Evolutionary conservation across 2,329 filamentous ascomycete genomes (phyloP), one percentile per base, ranked within the genome.

Genomic region (Alternaria sp.): DNA sequence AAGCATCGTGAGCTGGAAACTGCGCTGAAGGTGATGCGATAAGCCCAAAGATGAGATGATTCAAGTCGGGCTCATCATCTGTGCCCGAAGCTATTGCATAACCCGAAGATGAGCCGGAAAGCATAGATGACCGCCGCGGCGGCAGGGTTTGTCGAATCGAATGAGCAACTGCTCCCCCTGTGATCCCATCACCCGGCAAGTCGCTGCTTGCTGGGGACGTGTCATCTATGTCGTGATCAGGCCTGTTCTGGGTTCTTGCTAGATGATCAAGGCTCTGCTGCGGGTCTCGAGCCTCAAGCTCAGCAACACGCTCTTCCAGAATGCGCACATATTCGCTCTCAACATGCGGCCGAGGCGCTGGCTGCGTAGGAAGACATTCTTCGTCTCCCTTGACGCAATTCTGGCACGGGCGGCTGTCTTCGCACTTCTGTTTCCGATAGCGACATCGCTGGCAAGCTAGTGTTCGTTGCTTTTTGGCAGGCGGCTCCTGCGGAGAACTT

Each of bases 381-480:
- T 92, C 85, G 64, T 86, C 89, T 74, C 95, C 95, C 69, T 97
- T 93, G 71, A 90, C 90, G 78, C 94, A 97, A 71, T 88, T 87
- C n/a, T 47, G 43, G 50, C 71, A 73, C 17, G 71, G 69, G 26
- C 67, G 50, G 10, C 15, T 54, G 40, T 73, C 71, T 58, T 71
- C 69, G 54, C 71, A 73, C 52, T 71, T 72, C 46, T 73, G 71
- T 52, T 73, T 73, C 40, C 71, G 61, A 11, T 52, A 57, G 43
- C 71, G 67, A 57, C 71, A 73, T 46, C 68, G 57, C 44, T 67
- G 68, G 79, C 94, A 97, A 30, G 94, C 94, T 32, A 69, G 46
- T 5, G 60, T 66, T 43, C 67, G 58, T 55, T 69, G 67, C 59
- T 60, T 57, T 46, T 69, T 65, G 11, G 62, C 55, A 17, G 65